A percentile compares a stretch with the other conserved stretches of the same genome.
Evolutionary conservation across 768 basidiomycete genomes (phyloP).

Genomic region (Collybiopsis luxurians): DNA sequence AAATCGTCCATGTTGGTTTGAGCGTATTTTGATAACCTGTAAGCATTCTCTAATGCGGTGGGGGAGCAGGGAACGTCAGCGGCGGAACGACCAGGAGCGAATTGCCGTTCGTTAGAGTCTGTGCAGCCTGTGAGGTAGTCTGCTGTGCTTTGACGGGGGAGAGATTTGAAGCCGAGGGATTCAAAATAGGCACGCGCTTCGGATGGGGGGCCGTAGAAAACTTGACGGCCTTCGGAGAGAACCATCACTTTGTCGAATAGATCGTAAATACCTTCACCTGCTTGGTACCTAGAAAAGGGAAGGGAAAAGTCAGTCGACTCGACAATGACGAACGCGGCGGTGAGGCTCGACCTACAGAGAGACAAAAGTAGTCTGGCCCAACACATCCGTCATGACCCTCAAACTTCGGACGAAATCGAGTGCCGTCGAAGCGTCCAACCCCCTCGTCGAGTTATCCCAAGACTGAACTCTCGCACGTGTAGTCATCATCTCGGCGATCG

Average conservation of each 20-base stretch:
- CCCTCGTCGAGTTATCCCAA: constrained; percentile 84
- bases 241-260: constrained; percentile 89
- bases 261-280: constrained; percentile 74
- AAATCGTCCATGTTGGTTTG: constrained; percentile 42
- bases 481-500: constrained; percentile 86
- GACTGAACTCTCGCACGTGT: constrained; percentile 77
- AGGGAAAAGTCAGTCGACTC: neutral
- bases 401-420: constrained; percentile 81
- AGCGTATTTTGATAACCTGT: constrained; percentile 45
- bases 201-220: constrained; percentile 73
- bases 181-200: constrained; percentile 82
- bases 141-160: constrained; percentile 81
- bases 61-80: constrained; percentile 66
- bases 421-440: constrained; percentile 84
- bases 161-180: constrained; percentile 64
- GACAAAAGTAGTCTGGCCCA: constrained; percentile 77
- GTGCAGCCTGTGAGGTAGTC: constrained; percentile 86
- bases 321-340: too few relatives aligned
- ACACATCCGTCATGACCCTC: constrained; percentile 80
- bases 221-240: constrained; percentile 76
- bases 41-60: constrained; percentile 63
- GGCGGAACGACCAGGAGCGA: constrained; percentile 58
- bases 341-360: constrained; percentile 48
- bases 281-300: constrained; percentile 55
- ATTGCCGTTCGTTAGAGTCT: constrained; percentile 82